Conservation (phyloP, 2,329 filamentous ascomycete species). For the Colletotrichum musae region DNA sequence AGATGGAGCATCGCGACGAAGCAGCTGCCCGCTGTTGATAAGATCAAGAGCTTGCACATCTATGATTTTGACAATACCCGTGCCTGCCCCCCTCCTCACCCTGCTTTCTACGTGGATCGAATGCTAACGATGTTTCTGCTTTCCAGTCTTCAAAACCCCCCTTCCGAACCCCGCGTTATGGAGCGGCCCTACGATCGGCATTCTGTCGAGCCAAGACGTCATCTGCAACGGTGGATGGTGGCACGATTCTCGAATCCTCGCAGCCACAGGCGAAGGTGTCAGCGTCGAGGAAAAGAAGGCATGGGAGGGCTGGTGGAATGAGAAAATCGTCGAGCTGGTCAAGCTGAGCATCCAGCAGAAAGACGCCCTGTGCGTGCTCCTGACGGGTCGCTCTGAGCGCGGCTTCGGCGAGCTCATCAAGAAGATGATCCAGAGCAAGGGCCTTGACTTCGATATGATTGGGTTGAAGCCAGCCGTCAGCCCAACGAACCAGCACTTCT, state of each 20-base stretch:
- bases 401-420: slow-evolving; percentile 85
- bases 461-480: slow-evolving; percentile 88
- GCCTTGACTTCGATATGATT: slow-evolving; percentile 89
- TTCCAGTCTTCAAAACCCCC: slow-evolving; percentile 87
- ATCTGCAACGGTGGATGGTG: slow-evolving; percentile 95
- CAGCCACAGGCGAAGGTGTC: slow-evolving; percentile 85
- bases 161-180: slow-evolving; percentile 91
- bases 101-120: background rate
- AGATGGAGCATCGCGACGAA: slow-evolving; percentile 87
- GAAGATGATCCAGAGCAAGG: slow-evolving; percentile 83
- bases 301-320: slow-evolving; percentile 98
- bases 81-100: slow-evolving; percentile 50
- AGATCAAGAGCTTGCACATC: slow-evolving; percentile 86
- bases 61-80: slow-evolving; percentile 99
- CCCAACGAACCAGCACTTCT: slow-evolving; percentile 83
- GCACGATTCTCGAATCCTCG: slow-evolving; percentile 91
- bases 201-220: slow-evolving; percentile 80
- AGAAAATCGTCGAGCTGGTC: slow-evolving; percentile 86
- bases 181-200: slow-evolving; percentile 83
- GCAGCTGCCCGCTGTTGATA: slow-evolving; percentile 74
- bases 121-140: slow-evolving; percentile 28
- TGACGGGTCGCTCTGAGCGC: slow-evolving; percentile 87
- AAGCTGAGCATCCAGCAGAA: slow-evolving; percentile 85
- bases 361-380: slow-evolving; percentile 85
- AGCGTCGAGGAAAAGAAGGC: slow-evolving; percentile 85